These are phyloP conservation scores for Jamesozyma gamospora DNA, from an alignment of 805 yeast species.

Conservation along the genomic window DNA sequence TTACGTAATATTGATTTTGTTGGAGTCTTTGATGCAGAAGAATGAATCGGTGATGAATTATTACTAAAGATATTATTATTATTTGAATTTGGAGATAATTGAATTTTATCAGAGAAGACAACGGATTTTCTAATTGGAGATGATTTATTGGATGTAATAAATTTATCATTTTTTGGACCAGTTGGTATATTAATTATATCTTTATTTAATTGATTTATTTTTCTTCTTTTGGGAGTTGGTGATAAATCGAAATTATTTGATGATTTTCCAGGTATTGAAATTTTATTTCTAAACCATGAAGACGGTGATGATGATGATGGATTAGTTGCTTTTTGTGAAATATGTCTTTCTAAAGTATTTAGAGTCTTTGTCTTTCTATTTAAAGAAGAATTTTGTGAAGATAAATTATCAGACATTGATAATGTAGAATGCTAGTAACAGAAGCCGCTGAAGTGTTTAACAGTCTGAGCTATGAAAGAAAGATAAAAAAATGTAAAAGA, in stretches of 20 bases:
- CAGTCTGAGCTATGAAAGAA: too few relatives aligned
- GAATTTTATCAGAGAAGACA: slow-evolving; percentile 25
- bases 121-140: slow-evolving; percentile 23
- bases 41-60: slow-evolving; percentile 15
- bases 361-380: slow-evolving; percentile 9
- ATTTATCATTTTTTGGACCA: too few relatives aligned
- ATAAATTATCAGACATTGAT: not conserved
- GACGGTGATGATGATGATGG: slow-evolving; percentile 4
- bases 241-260: slow-evolving; percentile 4
- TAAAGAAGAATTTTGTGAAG: not conserved
- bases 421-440: too few relatives aligned
- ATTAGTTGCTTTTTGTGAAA: slow-evolving; percentile 10
- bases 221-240: slow-evolving; percentile 20
- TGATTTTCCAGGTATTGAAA: slow-evolving; percentile 3
- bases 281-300: slow-evolving; percentile 4
- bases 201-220: not conserved
- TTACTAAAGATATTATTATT: too few relatives aligned
- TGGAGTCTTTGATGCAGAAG: slow-evolving; percentile 12
- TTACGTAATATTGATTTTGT: slow-evolving; percentile 18
- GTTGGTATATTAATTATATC: not conserved
- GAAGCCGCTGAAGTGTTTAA: too few relatives aligned
- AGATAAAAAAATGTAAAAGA: too few relatives aligned
- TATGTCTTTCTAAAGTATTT: slow-evolving; percentile 21
- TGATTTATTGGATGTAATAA: not conserved
- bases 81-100: slow-evolving; percentile 15